A percentile compares a stretch with the other conserved stretches of the same genome.
phyloP scores from a whole-genome alignment of 2,329 filamentous ascomycete species.

The Trichoderma gracile region DNA sequence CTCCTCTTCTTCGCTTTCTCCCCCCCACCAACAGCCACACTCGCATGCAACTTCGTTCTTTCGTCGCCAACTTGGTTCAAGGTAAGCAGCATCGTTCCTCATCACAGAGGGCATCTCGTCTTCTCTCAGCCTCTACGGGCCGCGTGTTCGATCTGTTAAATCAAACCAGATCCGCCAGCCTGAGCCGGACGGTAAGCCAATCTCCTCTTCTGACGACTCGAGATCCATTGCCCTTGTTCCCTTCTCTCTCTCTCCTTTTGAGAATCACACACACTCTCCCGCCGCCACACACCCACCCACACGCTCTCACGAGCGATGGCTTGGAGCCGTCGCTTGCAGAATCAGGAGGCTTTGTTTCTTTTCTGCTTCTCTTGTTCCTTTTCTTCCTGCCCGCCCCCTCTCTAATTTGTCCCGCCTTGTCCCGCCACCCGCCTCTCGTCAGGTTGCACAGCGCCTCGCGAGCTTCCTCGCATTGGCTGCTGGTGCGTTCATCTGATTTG shows the following conservation, averaged over 20 bases:
- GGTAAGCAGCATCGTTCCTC: not conserved
- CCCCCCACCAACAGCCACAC: conserved; percentile 18
- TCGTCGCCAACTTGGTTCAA: conserved; percentile 1
- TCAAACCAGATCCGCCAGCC: not conserved
- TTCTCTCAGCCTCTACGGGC: not conserved
- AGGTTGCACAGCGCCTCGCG: conserved; percentile 19
- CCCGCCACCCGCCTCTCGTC: conserved; percentile 8
- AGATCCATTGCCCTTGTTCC: not conserved
- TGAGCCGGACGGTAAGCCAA: not conserved
- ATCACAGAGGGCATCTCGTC: not conserved
- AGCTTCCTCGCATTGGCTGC: conserved; percentile 15
- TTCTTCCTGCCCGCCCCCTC: not conserved
- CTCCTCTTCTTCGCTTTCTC: conserved; percentile 5
- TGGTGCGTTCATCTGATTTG: conserved; percentile 22
- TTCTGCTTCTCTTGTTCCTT: not conserved
- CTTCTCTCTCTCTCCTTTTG: conserved; percentile 8
- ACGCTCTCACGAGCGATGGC: not conserved
- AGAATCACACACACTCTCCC: not conserved
- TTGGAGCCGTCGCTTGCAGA: not conserved
- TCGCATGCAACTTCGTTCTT: conserved; percentile 5
- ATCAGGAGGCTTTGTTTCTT: conserved; percentile 1
- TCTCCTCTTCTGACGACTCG: not conserved
- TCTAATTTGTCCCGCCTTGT: conserved; percentile 6
- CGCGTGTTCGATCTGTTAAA: not conserved
- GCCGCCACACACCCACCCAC: not conserved